Evolutionary conservation across 78 protist species (phyloP).

Genomic region (Tieghemostelium lacteum): DNA sequence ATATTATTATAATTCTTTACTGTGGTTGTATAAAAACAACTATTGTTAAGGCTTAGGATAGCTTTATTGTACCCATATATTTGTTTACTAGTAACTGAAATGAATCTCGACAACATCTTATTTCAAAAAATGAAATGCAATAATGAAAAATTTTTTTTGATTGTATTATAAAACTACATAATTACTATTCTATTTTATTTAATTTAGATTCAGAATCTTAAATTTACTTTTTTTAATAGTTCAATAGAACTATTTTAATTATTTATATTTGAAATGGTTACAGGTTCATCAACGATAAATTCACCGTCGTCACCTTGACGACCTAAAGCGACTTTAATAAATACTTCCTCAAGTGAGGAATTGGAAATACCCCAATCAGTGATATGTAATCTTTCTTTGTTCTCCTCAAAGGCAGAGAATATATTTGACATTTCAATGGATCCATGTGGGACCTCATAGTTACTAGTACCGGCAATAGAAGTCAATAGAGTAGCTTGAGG

Average conservation of each 20-base stretch:
- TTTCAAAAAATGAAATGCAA: too few relatives aligned
- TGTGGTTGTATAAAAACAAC: background rate
- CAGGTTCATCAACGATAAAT: too few relatives aligned
- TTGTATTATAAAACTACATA: too few relatives aligned
- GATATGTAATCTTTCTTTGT: slow-evolving; percentile 39
- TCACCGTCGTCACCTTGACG: too few relatives aligned
- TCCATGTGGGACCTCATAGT: slow-evolving; percentile 34
- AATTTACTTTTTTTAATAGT: too few relatives aligned
- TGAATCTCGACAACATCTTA: too few relatives aligned
- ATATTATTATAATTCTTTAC: slow-evolving; percentile 10
- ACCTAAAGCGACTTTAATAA: slow-evolving; percentile 32
- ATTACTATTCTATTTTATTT: too few relatives aligned
- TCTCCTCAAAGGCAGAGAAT: slow-evolving; percentile 1
- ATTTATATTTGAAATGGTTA: too few relatives aligned
- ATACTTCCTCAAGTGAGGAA: slow-evolving; percentile 59
- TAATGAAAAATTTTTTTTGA: too few relatives aligned
- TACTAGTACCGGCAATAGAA: slow-evolving; percentile 6
- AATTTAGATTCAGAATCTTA: too few relatives aligned
- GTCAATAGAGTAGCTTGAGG: slow-evolving; percentile 12
- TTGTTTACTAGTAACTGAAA: too few relatives aligned
- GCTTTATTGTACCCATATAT: background rate
- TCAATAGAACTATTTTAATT: too few relatives aligned
- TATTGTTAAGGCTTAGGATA: background rate
- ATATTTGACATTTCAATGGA: slow-evolving; percentile 19
- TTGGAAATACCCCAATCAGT: slow-evolving; percentile 40